Evolutionary conservation across 2,329 filamentous ascomycete genomes (phyloP).

Genomic region (Aspergillus sp.): DNA sequence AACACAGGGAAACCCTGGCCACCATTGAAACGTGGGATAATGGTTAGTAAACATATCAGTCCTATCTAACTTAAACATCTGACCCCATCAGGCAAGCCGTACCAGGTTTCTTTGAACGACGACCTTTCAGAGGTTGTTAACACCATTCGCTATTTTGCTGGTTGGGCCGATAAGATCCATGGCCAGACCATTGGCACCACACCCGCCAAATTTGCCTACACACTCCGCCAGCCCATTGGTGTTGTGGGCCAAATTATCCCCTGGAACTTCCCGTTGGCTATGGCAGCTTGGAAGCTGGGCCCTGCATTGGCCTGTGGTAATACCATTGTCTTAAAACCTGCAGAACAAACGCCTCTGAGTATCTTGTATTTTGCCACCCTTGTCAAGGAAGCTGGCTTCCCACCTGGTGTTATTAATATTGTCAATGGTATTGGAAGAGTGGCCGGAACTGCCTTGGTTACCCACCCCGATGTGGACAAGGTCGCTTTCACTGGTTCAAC

Average conservation of each 20-base stretch:
- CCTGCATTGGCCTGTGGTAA: constrained; percentile 37
- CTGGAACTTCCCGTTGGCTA: constrained; percentile 83
- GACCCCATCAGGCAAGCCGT: constrained; percentile 40
- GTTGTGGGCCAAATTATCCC: constrained; percentile 87
- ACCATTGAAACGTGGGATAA: constrained; percentile 79
- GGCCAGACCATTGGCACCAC: constrained; percentile 69
- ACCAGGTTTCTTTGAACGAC: constrained; percentile 54
- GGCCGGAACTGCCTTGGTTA: constrained; percentile 31
- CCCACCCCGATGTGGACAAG: constrained; percentile 35
- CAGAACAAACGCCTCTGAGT: constrained; percentile 36
- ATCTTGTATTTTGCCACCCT: constrained; percentile 35
- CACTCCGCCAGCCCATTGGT: constrained; percentile 72
- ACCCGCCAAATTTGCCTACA: constrained; percentile 77
- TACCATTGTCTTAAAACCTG: constrained; percentile 35
- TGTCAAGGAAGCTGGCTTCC: constrained; percentile 36
- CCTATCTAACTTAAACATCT: neutral
- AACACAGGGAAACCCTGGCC: constrained; percentile 62
- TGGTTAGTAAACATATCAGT: constrained; percentile 42
- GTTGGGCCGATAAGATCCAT: constrained; percentile 89
- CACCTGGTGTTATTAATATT: constrained; percentile 36
- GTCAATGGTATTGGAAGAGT: constrained; percentile 34
- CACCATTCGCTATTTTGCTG: constrained; percentile 81
- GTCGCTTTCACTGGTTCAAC: constrained; percentile 38
- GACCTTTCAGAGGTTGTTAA: constrained; percentile 69
- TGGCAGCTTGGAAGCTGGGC: constrained; percentile 56